A percentile compares a stretch with the other conserved stretches of the same genome.
phyloP scores from a whole-genome alignment of 2,329 filamentous ascomycete genomes.

The Blastomyces emzantsi region DNA sequence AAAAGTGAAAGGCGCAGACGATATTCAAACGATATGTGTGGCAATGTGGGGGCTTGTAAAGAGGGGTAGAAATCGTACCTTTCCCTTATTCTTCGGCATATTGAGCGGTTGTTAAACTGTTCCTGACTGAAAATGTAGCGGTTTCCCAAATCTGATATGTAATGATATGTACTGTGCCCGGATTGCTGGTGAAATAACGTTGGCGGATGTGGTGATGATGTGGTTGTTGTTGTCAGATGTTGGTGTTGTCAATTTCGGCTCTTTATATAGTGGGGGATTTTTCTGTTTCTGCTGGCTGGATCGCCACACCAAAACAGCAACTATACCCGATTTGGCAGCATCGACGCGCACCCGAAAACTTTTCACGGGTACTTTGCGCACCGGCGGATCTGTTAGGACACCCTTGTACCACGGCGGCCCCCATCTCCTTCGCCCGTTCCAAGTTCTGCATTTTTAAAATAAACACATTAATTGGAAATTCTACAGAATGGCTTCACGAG shows the following conservation, averaged over 20 bases:
- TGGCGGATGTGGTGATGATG: background rate
- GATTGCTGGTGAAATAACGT: background rate
- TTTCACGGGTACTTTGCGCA: slow-evolving; percentile 1
- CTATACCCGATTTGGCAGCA: slow-evolving; percentile 14
- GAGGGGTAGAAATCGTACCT: slow-evolving; percentile 52
- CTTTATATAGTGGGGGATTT: slow-evolving; percentile 18
- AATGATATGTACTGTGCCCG: background rate
- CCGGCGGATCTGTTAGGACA: background rate
- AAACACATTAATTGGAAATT: background rate
- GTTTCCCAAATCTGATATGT: slow-evolving; percentile 18
- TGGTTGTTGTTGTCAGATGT: background rate
- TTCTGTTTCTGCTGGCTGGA: slow-evolving; percentile 5
- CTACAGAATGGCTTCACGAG: background rate
- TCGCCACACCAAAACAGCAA: slow-evolving; percentile 15
- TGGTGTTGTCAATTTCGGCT: slow-evolving; percentile 17
- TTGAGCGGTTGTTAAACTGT: slow-evolving; percentile 27
- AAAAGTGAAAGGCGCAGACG: background rate
- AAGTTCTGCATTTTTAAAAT: background rate
- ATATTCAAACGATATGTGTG: slow-evolving; percentile 9
- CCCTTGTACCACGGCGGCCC: background rate
- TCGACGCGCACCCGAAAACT: background rate
- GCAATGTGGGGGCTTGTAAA: slow-evolving; percentile 18
- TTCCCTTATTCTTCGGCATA: slow-evolving; percentile 99
- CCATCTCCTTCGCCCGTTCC: background rate
- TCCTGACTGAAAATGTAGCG: slow-evolving; percentile 6